These are phyloP conservation scores for Aspergillus candidus DNA, from an alignment of 2,329 filamentous ascomycete species.

Conservation along the genomic window DNA sequence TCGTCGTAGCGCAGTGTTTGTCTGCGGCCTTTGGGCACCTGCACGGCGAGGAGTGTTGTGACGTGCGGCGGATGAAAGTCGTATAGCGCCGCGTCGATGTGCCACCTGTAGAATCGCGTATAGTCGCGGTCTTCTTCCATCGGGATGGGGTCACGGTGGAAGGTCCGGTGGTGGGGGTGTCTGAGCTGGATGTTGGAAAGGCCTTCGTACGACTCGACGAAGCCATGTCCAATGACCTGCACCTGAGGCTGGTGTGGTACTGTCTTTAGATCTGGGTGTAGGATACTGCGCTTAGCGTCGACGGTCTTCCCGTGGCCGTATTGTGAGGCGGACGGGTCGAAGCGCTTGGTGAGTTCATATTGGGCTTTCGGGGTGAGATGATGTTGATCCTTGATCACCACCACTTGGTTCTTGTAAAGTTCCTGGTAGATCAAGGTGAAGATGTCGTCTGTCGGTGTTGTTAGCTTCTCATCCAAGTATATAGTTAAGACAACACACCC, in stretches of 20 bases:
- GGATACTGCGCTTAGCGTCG: constrained; percentile 58
- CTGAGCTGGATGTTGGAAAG: constrained; percentile 60
- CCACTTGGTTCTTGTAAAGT: constrained; percentile 62
- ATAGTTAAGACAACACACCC: constrained; percentile 41
- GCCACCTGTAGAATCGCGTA: constrained; percentile 68
- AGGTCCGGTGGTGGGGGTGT: constrained; percentile 72
- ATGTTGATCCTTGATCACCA: constrained; percentile 64
- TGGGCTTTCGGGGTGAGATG: constrained; percentile 63
- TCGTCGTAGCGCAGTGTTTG: constrained; percentile 71
- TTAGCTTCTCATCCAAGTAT: background rate
- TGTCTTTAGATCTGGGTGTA: constrained; percentile 75
- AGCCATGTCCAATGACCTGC: constrained; percentile 73
- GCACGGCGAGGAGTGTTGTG: constrained; percentile 67
- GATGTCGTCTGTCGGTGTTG: constrained; percentile 48
- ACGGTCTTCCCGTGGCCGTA: constrained; percentile 75
- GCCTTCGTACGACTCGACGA: constrained; percentile 63
- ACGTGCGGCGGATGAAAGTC: constrained; percentile 67
- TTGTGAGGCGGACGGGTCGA: constrained; percentile 59
- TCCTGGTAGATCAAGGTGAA: constrained; percentile 59
- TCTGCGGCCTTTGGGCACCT: constrained; percentile 59
- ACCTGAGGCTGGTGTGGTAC: constrained; percentile 74
- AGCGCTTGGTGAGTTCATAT: constrained; percentile 66
- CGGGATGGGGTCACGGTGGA: constrained; percentile 62
- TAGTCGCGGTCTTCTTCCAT: constrained; percentile 53
- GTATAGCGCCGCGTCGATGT: constrained; percentile 73